Conservation (phyloP, 305 asterid genomes). For the Plantago coronopus region DNA sequence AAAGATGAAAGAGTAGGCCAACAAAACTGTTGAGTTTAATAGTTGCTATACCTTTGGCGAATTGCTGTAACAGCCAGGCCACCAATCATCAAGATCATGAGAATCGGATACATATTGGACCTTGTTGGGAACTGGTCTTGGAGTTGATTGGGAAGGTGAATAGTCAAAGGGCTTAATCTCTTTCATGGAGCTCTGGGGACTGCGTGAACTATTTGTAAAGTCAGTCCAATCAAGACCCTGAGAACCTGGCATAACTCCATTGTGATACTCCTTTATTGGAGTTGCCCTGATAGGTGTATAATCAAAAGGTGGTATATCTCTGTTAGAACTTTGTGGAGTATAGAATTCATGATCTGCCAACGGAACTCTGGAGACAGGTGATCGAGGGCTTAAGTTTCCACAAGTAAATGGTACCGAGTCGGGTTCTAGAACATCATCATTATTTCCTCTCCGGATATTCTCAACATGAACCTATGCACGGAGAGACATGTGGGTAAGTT, state of each 20-base stretch:
- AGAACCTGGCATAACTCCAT: slow-evolving; percentile 17
- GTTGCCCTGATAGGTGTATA: slow-evolving; percentile 19
- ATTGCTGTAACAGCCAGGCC: not conserved
- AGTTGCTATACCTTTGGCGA: not conserved
- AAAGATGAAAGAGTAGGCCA: not conserved
- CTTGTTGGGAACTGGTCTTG: not conserved
- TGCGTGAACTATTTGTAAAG: not conserved
- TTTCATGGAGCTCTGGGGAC: not conserved
- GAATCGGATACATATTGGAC: not conserved
- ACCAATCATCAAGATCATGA: not conserved
- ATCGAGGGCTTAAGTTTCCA: slow-evolving; percentile 15
- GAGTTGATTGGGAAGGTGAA: not conserved
- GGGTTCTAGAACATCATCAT: slow-evolving; percentile 3
- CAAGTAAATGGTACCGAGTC: slow-evolving; percentile 13
- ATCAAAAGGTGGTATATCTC: slow-evolving; percentile 11
- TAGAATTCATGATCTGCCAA: slow-evolving; percentile 9
- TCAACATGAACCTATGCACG: slow-evolving; percentile 43
- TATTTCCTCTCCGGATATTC: slow-evolving; percentile 12
- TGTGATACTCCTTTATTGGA: slow-evolving; percentile 20
- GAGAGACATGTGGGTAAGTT: slow-evolving; percentile 13
- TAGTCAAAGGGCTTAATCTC: not conserved
- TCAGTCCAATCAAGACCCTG: slow-evolving; percentile 12
- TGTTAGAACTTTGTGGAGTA: slow-evolving; percentile 17
- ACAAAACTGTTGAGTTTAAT: slow-evolving; percentile 1
- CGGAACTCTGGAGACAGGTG: slow-evolving; percentile 16